A percentile compares a stretch with the other conserved stretches of the same genome.
These are phyloP conservation scores for Mycena leptocephala DNA, from an alignment of 768 basidiomycete species.

Conservation along the genomic window DNA sequence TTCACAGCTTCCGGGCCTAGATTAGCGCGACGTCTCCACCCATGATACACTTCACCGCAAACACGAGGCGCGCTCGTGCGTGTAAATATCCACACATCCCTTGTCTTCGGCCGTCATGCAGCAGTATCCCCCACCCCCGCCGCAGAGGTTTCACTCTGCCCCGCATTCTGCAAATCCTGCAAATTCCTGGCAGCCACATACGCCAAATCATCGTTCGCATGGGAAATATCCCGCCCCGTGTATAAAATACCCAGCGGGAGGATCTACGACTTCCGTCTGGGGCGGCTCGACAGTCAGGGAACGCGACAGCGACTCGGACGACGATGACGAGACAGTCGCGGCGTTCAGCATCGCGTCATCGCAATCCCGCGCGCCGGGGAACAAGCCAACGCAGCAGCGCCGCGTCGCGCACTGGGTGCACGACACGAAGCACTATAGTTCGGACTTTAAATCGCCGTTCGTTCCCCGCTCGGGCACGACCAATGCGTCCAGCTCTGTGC, in stretches of 20 bases:
- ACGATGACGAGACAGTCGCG: not conserved
- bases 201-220: not conserved
- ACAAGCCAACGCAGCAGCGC: conserved; percentile 10
- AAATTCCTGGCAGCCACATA: too few relatives aligned
- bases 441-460: not conserved
- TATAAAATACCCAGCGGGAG: not conserved
- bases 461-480: not conserved
- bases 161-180: not conserved
- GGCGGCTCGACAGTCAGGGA: not conserved
- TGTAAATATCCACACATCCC: not conserved
- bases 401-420: not conserved
- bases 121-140: not conserved
- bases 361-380: conserved; percentile 4
- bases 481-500: not conserved
- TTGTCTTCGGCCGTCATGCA: not conserved
- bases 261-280: not conserved
- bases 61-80: conserved; percentile 6
- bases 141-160: not conserved
- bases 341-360: conserved; percentile 15
- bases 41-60: not conserved
- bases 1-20: conserved; percentile 14
- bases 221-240: not conserved
- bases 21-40: conserved; percentile 16
- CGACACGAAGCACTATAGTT: not conserved
- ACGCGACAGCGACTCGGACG: not conserved